Evolutionary conservation across 345 rosid species (phyloP).

Genomic region (Adansonia digitata): DNA sequence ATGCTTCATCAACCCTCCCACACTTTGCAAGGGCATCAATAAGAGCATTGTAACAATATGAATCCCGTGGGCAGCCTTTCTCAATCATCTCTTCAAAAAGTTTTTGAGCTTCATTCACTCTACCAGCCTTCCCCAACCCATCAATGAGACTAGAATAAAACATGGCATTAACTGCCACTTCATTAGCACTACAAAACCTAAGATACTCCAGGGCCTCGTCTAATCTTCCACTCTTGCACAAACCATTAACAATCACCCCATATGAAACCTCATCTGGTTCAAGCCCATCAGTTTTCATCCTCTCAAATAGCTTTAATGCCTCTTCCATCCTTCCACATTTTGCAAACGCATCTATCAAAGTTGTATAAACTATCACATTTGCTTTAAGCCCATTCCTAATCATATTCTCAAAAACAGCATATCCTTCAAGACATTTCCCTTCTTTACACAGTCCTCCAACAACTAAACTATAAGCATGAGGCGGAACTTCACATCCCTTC

Average conservation of each 20-base stretch:
- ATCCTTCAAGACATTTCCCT: constrained; percentile 66
- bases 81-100: constrained; percentile 71
- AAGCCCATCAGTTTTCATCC: constrained; percentile 70
- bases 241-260: constrained; percentile 59
- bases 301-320: constrained; percentile 59
- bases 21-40: constrained; percentile 62
- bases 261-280: constrained; percentile 71
- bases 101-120: constrained; percentile 67
- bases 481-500: constrained; percentile 61
- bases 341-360: constrained; percentile 70
- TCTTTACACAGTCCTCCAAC: constrained; percentile 70
- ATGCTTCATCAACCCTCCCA: constrained; percentile 62
- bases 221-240: constrained; percentile 72
- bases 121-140: constrained; percentile 84
- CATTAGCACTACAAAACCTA: constrained; percentile 40
- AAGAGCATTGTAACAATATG: constrained; percentile 77
- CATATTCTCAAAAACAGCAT: constrained; percentile 57
- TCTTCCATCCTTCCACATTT: constrained; percentile 64
- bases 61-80: constrained; percentile 60
- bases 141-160: constrained; percentile 71
- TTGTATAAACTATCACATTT: constrained; percentile 76
- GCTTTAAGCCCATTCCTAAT: constrained; percentile 46
- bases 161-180: constrained; percentile 57
- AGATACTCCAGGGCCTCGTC: constrained; percentile 63
- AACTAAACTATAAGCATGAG: constrained; percentile 71